These are phyloP conservation scores for Puccinia polysora DNA, from an alignment of 1,284 basidiomycete genomes.

Conservation along the genomic window DNA sequence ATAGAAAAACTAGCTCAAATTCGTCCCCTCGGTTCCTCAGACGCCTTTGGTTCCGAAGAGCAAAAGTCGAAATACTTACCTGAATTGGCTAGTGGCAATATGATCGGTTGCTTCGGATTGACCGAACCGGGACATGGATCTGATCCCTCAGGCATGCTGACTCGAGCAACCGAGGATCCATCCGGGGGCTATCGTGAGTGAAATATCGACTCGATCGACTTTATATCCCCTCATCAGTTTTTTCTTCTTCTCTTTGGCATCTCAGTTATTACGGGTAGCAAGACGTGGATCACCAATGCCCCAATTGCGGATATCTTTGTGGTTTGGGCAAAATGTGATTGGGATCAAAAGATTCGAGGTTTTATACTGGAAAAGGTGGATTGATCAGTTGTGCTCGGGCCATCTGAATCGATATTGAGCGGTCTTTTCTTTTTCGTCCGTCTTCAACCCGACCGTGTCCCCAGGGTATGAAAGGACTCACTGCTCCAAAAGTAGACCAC, in stretches of 20 bases:
- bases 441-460: conserved; percentile 13
- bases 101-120: conserved; percentile 88
- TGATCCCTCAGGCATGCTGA: conserved; percentile 90
- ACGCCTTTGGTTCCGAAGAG: conserved; percentile 80
- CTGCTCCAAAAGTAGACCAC: conserved; percentile 82
- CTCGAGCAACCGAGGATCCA: conserved; percentile 70
- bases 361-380: conserved; percentile 85
- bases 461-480: conserved; percentile 71
- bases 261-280: conserved; percentile 40
- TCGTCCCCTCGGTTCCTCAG: conserved; percentile 42
- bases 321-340: conserved; percentile 90
- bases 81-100: conserved; percentile 74
- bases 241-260: background rate
- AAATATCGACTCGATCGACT: conserved; percentile 2
- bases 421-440: background rate
- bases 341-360: conserved; percentile 85
- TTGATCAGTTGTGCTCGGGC: too few species aligned
- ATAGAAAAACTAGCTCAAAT: too few species aligned
- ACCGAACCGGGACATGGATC: conserved; percentile 97
- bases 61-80: conserved; percentile 91
- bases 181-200: conserved; percentile 82
- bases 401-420: background rate
- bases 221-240: conserved; percentile 71
- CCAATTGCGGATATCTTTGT: conserved; percentile 66
- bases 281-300: conserved; percentile 75